These are phyloP conservation scores for Alternaria infectoria DNA, from an alignment of 2,329 filamentous ascomycete genomes.

Conservation along the genomic window DNA sequence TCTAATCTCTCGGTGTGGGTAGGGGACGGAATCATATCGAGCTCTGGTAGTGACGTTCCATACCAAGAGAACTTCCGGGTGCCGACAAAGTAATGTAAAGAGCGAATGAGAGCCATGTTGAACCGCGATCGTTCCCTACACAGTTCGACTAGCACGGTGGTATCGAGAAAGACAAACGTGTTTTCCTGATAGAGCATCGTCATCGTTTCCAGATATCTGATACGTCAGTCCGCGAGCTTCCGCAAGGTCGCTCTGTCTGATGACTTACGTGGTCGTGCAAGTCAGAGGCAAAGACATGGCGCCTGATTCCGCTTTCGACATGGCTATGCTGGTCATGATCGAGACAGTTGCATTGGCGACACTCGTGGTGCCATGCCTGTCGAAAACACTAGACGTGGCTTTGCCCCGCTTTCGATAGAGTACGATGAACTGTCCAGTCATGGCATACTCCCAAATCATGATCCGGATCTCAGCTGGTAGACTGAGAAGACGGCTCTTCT, in stretches of 20 bases:
- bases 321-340: not conserved
- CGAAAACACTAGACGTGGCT: not conserved
- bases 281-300: not conserved
- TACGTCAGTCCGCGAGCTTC: not conserved
- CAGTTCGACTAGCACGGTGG: not conserved
- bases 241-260: not conserved
- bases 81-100: not conserved
- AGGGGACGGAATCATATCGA: not conserved
- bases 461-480: not conserved
- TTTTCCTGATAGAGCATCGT: not conserved
- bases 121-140: not conserved
- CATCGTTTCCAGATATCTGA: not conserved
- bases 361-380: not conserved
- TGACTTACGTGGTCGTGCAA: not conserved
- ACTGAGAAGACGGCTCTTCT: not conserved
- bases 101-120: not conserved
- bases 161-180: not conserved
- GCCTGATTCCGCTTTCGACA: not conserved
- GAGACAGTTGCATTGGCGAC: not conserved
- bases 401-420: not conserved
- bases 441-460: not conserved
- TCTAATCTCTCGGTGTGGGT: not conserved
- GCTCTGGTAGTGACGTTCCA: not conserved
- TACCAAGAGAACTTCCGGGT: not conserved
- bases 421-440: not conserved